phyloP scores from a whole-genome alignment of 352 stramenopile species.

The Phytophthora tubulina region DNA sequence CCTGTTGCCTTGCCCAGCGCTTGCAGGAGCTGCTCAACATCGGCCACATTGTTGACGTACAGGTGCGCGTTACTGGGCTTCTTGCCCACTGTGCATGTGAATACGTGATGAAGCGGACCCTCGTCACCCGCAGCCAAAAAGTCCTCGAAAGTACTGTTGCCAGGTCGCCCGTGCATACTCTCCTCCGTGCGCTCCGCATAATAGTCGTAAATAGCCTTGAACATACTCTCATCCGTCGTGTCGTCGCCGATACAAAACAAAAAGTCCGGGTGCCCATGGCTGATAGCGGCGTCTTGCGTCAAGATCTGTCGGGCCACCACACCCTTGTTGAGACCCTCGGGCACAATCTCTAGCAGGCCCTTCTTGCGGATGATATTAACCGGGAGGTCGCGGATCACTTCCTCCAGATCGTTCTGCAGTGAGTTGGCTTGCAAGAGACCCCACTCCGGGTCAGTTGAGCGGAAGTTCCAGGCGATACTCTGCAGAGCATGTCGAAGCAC shows the following conservation, averaged over 20 bases:
- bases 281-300: constrained; percentile 80
- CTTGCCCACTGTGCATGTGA: constrained; percentile 94
- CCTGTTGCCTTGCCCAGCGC: constrained; percentile 53
- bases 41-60: constrained; percentile 91
- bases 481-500: constrained; percentile 94
- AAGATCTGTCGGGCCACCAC: constrained; percentile 97
- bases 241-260: constrained; percentile 97
- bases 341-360: constrained; percentile 96
- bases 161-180: constrained; percentile 68
- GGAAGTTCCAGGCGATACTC: constrained; percentile 98
- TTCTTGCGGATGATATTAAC: constrained; percentile 90
- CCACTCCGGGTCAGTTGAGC: constrained; percentile 97
- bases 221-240: constrained; percentile 98
- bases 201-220: constrained; percentile 94
- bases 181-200: constrained; percentile 89
- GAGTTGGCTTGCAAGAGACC: constrained; percentile 95
- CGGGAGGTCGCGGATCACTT: constrained; percentile 76
- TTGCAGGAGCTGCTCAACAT: constrained; percentile 87
- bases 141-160: constrained; percentile 29
- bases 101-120: constrained; percentile 83
- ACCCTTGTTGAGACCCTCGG: constrained; percentile 96
- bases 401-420: constrained; percentile 87
- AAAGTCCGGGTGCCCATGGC: constrained; percentile 93
- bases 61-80: constrained; percentile 92
- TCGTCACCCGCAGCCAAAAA: constrained; percentile 46